These are phyloP conservation scores for Acer saccharum DNA, from an alignment of 345 rosid species.

Conservation along the genomic window DNA sequence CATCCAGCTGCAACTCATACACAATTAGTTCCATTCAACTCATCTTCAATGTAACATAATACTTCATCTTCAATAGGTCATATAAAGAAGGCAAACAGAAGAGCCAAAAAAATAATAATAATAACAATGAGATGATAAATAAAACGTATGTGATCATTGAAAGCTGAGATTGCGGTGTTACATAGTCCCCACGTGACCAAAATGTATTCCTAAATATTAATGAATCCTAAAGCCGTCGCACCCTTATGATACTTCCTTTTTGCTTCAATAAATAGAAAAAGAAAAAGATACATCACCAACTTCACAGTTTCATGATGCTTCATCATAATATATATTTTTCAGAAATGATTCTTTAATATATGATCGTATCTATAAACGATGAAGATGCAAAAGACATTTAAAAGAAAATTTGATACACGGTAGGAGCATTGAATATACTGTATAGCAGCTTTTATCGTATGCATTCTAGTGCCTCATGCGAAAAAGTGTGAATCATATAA, in stretches of 20 bases:
- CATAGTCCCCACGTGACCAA: not conserved
- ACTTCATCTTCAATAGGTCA: no score
- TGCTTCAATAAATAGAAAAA: not conserved
- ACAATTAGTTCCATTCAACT: not conserved
- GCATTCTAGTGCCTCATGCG: not conserved
- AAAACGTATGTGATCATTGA: not conserved
- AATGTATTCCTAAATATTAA: no score
- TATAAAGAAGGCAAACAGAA: not conserved
- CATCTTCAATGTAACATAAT: no score
- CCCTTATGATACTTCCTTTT: not conserved
- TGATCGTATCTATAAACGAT: not conserved
- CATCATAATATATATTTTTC: no score
- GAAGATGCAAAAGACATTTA: not conserved
- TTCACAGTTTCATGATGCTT: not conserved
- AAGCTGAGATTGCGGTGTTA: not conserved
- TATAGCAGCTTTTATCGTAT: not conserved
- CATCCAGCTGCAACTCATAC: slow-evolving; percentile 13
- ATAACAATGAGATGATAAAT: not conserved
- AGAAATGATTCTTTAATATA: no score
- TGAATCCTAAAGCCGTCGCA: not conserved
- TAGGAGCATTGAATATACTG: not conserved
- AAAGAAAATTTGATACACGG: not conserved
- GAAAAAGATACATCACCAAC: not conserved
- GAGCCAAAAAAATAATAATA: not conserved
- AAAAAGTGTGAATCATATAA: not conserved